Base-by-base conservation (phyloP, 164 flowering plant species). In the Chimonanthus praecox region DNA sequence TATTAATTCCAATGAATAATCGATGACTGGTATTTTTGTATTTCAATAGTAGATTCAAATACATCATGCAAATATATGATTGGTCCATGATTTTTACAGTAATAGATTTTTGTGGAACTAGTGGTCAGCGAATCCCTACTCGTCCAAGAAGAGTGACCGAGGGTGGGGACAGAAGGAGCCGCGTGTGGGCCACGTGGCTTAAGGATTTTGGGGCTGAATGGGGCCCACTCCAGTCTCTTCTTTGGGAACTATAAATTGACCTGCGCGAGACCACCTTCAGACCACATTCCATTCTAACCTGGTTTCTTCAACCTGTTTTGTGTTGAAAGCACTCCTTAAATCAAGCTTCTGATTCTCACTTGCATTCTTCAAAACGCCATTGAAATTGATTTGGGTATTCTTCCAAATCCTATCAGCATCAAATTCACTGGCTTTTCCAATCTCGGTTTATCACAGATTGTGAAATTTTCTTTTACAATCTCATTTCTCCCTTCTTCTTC, bases 171-270 rank as follows among this genome's bases (percentile, higher is more conserved):
- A 43, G 7, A 49, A 9, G 60, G 8, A 66, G 46, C 16, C 33
- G 18, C 74, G 70, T n/a, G 43, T 63, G 70, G 1, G 69, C 75
- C 75, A 49, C 69, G 70, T 54, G 70, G 4, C 51, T 10, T 16
- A 3, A 68, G 67, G 51, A 61, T 49, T 33, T 64, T 47, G 4
- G 69, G 74, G 3, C 33, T 6, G 64, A 33, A 64, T 65, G 67
- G 75, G 72, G 3, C 49, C 74, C 75, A 47, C 71, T 77, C 80
- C 68, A 60, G 47, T 74, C 63, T 75, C 49, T 75, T 65, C 69
- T 50, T 1, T 3, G 15, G 69, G 69, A 64, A 49, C 75, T 72
- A 72, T 72, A 72, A 72, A 72, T 65, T 44, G 69, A 72, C 75
- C 9, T 21, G 33, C 2, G 33, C 49, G 47, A 13, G 48, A 5